A percentile compares a stretch with the other conserved stretches of the same genome.
These are phyloP conservation scores for Cadophora luteo-olivacea DNA, from an alignment of 2,329 filamentous ascomycete genomes.

Conservation along the genomic window DNA sequence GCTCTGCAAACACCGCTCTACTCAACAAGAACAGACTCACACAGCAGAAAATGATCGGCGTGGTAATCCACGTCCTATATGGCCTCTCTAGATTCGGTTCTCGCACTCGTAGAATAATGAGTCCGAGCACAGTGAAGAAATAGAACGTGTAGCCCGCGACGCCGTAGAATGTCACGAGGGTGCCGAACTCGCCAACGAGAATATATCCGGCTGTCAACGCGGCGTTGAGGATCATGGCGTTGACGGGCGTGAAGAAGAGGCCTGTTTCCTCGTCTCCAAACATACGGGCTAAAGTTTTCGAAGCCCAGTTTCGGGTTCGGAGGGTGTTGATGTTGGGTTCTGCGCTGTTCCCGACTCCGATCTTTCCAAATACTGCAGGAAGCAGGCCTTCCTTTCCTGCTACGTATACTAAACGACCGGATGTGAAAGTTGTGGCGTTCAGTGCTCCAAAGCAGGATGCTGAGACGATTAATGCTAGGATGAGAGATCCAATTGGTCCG, in stretches of 20 bases:
- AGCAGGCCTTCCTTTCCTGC: constrained; percentile 96
- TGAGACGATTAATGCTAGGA: constrained; percentile 88
- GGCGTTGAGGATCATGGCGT: constrained; percentile 85
- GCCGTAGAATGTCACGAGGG: constrained; percentile 94
- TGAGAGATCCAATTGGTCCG: constrained; percentile 78
- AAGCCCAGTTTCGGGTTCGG: constrained; percentile 61
- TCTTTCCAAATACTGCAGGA: constrained; percentile 79
- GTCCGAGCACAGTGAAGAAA: constrained; percentile 90
- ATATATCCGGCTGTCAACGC: constrained; percentile 78
- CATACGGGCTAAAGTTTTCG: constrained; percentile 63
- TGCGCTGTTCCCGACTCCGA: constrained; percentile 68
- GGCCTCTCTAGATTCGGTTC: constrained; percentile 89
- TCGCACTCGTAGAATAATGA: constrained; percentile 86
- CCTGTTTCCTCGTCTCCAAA: constrained; percentile 80
- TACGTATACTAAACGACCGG: constrained; percentile 88
- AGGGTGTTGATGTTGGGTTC: constrained; percentile 50
- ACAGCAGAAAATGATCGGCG: constrained; percentile 97
- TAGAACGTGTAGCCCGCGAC: constrained; percentile 98
- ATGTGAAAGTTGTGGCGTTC: constrained; percentile 94
- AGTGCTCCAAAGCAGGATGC: constrained; percentile 93
- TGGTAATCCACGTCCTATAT: constrained; percentile 96
- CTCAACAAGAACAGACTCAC: constrained; percentile 92
- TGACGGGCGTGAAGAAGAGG: constrained; percentile 92
- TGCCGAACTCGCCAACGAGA: constrained; percentile 86
- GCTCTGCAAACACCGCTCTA: constrained; percentile 88